phyloP scores from a whole-genome alignment of 805 yeast genomes.

The Kregervanrija pseudodelftensis region DNA sequence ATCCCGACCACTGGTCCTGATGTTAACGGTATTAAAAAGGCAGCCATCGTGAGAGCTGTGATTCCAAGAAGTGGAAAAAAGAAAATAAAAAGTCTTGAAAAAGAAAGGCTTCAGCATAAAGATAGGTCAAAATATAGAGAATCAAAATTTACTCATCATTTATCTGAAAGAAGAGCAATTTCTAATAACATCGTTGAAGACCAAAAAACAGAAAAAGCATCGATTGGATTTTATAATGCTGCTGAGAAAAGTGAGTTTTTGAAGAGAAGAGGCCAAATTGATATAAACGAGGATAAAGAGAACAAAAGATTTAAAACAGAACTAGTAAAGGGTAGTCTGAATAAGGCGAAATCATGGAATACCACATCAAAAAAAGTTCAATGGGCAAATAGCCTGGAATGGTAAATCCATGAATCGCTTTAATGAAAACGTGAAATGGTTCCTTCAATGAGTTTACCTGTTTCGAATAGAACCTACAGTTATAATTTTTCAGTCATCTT shows the following conservation, averaged over 20 bases:
- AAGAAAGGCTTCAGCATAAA: too few species aligned
- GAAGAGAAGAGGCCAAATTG: slow-evolving; percentile 38
- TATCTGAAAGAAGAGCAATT: slow-evolving; percentile 3
- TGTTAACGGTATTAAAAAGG: slow-evolving; percentile 25
- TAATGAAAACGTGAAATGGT: not conserved
- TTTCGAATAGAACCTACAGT: not conserved
- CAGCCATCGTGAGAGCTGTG: slow-evolving; percentile 31
- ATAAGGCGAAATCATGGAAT: not conserved
- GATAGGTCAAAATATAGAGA: not conserved
- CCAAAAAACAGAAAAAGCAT: slow-evolving; percentile 1
- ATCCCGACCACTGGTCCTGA: slow-evolving; percentile 40
- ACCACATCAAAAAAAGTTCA: slow-evolving; percentile 12
- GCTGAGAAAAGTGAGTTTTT: slow-evolving; percentile 19
- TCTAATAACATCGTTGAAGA: not conserved
- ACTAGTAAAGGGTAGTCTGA: too few species aligned
- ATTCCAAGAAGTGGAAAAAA: slow-evolving; percentile 15
- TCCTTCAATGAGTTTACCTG: not conserved
- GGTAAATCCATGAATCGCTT: slow-evolving; percentile 15
- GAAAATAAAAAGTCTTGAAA: too few species aligned
- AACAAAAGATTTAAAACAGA: slow-evolving; percentile 5
- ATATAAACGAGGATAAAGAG: slow-evolving; percentile 20
- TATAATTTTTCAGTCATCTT: not conserved
- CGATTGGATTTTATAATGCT: slow-evolving; percentile 26
- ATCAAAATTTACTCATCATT: slow-evolving; percentile 1
- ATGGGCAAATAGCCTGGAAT: slow-evolving; percentile 27